phyloP scores from a whole-genome alignment of 371 early-diverging fungal genomes.

The Mortierella sp. region DNA sequence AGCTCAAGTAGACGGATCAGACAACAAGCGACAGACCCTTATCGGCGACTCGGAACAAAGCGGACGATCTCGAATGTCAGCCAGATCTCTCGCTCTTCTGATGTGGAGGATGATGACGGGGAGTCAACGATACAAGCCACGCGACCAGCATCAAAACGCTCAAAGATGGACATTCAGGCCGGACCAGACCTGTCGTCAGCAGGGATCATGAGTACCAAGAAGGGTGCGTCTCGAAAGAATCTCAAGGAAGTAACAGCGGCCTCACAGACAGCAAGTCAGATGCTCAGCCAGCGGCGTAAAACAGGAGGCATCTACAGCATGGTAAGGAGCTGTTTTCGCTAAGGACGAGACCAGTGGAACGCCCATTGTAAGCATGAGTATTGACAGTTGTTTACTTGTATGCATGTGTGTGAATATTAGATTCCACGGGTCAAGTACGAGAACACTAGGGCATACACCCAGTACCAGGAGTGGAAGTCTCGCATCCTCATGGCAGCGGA shows the following conservation, averaged over 20 bases:
- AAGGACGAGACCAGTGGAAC: neutral
- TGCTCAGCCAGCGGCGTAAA: constrained; percentile 18
- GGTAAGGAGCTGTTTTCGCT: constrained; percentile 17
- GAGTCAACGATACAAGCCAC: neutral
- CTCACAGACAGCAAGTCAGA: constrained; percentile 15
- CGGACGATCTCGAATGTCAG: constrained; percentile 51
- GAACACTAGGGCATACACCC: constrained; percentile 34
- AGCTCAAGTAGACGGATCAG: neutral
- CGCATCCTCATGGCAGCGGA: constrained; percentile 24
- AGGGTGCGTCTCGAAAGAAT: constrained; percentile 10
- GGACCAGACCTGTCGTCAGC: constrained; percentile 14
- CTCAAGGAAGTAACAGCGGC: constrained; percentile 27
- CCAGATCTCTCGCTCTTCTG: constrained; percentile 35
- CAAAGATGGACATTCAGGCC: constrained; percentile 25
- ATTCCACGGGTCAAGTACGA: constrained; percentile 48
- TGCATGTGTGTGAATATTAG: constrained; percentile 9
- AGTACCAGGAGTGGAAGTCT: constrained; percentile 44
- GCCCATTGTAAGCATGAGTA: neutral
- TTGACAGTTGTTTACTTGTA: neutral
- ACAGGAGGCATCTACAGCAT: constrained; percentile 53
- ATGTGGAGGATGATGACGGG: constrained; percentile 19
- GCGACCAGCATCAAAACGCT: constrained; percentile 32
- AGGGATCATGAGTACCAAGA: constrained; percentile 32
- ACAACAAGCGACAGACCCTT: neutral
- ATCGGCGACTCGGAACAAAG: constrained; percentile 22